Conservation (phyloP, 2,329 filamentous ascomycete species). For the Sordariomycetes sp. region DNA sequence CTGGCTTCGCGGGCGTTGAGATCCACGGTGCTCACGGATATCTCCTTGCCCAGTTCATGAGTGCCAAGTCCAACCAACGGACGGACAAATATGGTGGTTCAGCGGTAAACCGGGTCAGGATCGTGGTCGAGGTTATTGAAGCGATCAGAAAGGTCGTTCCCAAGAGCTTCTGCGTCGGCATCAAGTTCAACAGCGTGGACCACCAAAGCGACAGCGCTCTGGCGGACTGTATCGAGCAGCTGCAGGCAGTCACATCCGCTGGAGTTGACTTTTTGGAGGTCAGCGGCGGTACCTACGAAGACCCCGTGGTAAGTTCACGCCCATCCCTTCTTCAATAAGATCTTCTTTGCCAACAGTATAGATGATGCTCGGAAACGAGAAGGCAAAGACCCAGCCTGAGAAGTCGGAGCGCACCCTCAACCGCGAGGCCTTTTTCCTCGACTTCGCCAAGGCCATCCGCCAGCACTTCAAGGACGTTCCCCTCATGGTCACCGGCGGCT, state of each 20-base stretch:
- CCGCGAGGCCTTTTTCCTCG: slow-evolving; percentile 60
- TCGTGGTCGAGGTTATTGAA: slow-evolving; percentile 41
- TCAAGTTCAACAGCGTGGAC: slow-evolving; percentile 50
- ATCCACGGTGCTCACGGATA: slow-evolving; percentile 47
- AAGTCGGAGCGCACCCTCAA: slow-evolving; percentile 8
- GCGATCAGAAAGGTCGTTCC: slow-evolving; percentile 28
- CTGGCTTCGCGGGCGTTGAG: slow-evolving; percentile 36
- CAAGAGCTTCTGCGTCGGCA: slow-evolving; percentile 35
- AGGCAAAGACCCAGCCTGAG: background rate
- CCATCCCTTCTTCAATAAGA: slow-evolving; percentile 3
- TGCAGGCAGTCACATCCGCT: slow-evolving; percentile 35
- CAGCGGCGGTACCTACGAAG: slow-evolving; percentile 52
- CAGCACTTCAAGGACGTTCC: slow-evolving; percentile 30
- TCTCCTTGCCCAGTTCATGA: slow-evolving; percentile 47
- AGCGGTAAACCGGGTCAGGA: slow-evolving; percentile 34
- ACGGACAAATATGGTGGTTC: slow-evolving; percentile 47
- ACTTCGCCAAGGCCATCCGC: slow-evolving; percentile 49
- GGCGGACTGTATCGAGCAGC: slow-evolving; percentile 48
- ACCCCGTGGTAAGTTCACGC: slow-evolving; percentile 29
- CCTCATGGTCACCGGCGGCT: slow-evolving; percentile 54
- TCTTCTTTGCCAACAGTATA: slow-evolving; percentile 7
- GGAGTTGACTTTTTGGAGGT: slow-evolving; percentile 61
- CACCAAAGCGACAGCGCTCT: slow-evolving; percentile 34
- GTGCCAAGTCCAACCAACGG: slow-evolving; percentile 36
- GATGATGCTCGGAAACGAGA: slow-evolving; percentile 20